Evolutionary conservation across 164 flowering plant genomes (phyloP).

Genomic region (Cinnamomum micranthum): DNA sequence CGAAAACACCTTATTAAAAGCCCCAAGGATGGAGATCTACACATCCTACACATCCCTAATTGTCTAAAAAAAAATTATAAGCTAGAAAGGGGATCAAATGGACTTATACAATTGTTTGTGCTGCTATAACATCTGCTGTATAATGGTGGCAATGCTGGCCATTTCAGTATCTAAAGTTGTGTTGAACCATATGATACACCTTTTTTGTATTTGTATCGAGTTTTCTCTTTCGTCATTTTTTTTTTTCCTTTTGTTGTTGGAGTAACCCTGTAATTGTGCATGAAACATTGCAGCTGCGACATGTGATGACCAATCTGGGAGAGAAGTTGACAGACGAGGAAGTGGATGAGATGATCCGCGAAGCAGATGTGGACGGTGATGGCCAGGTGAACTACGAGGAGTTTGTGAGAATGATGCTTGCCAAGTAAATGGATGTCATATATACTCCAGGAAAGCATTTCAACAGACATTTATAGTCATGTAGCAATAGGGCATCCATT

Average conservation of each 20-base stretch:
- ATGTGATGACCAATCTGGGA: slow-evolving; percentile 63
- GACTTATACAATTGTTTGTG: too few species aligned
- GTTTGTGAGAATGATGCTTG: slow-evolving; percentile 59
- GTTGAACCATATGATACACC: too few species aligned
- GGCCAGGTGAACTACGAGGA: slow-evolving; percentile 57
- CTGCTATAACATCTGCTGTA: too few species aligned
- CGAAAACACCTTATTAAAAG: too few species aligned
- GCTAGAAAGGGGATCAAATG: too few species aligned
- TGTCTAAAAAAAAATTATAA: too few species aligned
- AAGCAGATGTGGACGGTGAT: slow-evolving; percentile 61
- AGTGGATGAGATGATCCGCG: slow-evolving; percentile 64
- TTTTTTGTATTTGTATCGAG: not conserved
- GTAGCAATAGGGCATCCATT: not conserved
- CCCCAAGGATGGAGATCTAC: too few species aligned
- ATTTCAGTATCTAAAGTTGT: too few species aligned
- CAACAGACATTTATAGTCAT: not conserved
- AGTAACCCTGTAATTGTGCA: not conserved
- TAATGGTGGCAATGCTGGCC: too few species aligned
- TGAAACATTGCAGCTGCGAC: slow-evolving; percentile 39
- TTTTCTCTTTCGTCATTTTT: not conserved
- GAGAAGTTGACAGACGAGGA: slow-evolving; percentile 66
- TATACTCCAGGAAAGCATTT: not conserved
- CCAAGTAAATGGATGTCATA: slow-evolving; percentile 29
- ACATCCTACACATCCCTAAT: too few species aligned
- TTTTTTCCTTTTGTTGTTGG: not conserved